These are phyloP conservation scores for Eucalyptus tenuipes DNA, from an alignment of 345 rosid genomes.

Conservation along the genomic window DNA sequence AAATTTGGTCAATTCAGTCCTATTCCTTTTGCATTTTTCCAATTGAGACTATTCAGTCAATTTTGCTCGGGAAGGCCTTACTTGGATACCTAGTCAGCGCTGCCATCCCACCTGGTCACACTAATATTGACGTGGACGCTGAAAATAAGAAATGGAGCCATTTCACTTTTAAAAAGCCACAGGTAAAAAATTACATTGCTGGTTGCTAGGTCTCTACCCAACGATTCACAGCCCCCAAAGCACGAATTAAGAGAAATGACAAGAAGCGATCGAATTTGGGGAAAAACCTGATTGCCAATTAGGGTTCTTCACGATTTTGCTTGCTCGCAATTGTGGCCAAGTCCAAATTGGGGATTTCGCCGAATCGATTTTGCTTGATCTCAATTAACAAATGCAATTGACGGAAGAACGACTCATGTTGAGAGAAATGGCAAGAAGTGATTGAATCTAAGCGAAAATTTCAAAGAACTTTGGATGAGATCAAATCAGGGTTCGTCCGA, in stretches of 20 bases:
- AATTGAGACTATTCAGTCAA: background rate
- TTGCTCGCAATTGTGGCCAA: background rate
- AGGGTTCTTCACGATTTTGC: background rate
- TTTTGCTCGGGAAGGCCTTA: fast-evolving
- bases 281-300: background rate
- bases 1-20: background rate
- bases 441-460: background rate
- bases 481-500: background rate
- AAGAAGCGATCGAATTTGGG: background rate
- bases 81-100: background rate
- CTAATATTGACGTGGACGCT: background rate
- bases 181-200: background rate
- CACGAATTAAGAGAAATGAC: background rate
- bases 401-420: background rate
- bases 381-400: background rate
- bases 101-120: fast-evolving
- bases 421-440: background rate
- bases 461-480: background rate
- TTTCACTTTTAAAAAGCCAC: background rate
- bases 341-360: background rate
- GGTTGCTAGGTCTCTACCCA: too few species aligned
- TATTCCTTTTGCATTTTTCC: background rate
- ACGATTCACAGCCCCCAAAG: too few species aligned
- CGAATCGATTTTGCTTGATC: background rate
- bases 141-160: background rate